Evolutionary conservation across 257 asterid genomes (phyloP).

Genomic region (Osmanthus fragrans): DNA sequence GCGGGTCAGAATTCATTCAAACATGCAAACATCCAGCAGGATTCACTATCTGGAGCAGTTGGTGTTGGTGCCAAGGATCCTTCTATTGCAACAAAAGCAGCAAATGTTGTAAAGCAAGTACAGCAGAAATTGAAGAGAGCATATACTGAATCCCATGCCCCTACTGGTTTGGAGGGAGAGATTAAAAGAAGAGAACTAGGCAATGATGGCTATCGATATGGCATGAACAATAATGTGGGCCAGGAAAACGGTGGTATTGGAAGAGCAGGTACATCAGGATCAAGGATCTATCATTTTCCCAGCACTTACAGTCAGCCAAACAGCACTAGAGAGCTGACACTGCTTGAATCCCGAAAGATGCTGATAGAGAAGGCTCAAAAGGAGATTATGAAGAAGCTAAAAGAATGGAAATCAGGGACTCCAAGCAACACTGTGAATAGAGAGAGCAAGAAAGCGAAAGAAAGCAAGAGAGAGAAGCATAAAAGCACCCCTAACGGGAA

Average conservation of each 20-base stretch:
- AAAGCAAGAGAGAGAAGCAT: slow-evolving; percentile 29
- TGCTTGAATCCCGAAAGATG: slow-evolving; percentile 38
- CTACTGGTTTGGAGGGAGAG: slow-evolving; percentile 29
- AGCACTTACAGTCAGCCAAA: slow-evolving; percentile 33
- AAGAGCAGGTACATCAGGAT: slow-evolving; percentile 20
- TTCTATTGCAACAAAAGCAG: slow-evolving; percentile 51
- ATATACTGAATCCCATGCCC: slow-evolving; percentile 39
- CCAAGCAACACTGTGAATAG: slow-evolving; percentile 24
- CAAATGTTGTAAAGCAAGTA: slow-evolving; percentile 51
- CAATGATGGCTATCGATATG: slow-evolving; percentile 32
- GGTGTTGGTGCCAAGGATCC: slow-evolving; percentile 37
- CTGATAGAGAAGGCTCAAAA: slow-evolving; percentile 47
- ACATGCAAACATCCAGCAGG: slow-evolving; percentile 29
- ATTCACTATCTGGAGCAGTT: slow-evolving; percentile 34
- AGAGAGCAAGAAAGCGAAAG: slow-evolving; percentile 27
- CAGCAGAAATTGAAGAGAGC: slow-evolving; percentile 56
- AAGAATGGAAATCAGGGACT: slow-evolving; percentile 31
- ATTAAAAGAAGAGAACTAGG: slow-evolving; percentile 47
- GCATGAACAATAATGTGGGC: slow-evolving; percentile 28
- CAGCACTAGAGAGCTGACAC: slow-evolving; percentile 45
- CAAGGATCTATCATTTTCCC: slow-evolving; percentile 34
- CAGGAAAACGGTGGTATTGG: slow-evolving; percentile 32
- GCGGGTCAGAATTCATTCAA: slow-evolving; percentile 23
- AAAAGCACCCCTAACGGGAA: not conserved
- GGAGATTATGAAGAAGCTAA: slow-evolving; percentile 48